phyloP scores from a whole-genome alignment of 1,284 basidiomycete genomes.

The Wolfiporia cocos region DNA sequence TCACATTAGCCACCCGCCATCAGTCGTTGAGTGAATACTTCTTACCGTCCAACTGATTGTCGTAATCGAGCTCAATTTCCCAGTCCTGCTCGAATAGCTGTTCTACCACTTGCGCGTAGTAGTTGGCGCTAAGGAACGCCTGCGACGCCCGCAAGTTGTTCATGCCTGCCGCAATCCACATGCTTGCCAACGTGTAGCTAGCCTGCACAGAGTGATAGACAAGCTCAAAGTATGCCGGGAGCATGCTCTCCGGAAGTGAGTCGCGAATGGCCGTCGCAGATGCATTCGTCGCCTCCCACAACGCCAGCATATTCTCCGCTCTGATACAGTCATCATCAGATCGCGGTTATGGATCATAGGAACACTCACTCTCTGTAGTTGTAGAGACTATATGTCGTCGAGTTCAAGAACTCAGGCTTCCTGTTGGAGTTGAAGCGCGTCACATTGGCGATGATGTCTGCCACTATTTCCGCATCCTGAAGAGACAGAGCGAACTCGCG shows the following conservation, averaged over 20 bases:
- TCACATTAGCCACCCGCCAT: too few species aligned
- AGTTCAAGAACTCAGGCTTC: constrained; percentile 63
- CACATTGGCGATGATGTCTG: constrained; percentile 50
- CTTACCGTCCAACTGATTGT: constrained; percentile 49
- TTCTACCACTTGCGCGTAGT: constrained; percentile 47
- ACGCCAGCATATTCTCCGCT: constrained; percentile 47
- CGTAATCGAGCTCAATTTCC: constrained; percentile 52
- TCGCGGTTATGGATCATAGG: background rate
- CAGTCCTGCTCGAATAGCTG: constrained; percentile 55
- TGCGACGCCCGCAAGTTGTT: constrained; percentile 63
- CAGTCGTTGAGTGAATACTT: too few species aligned
- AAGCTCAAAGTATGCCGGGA: constrained; percentile 63
- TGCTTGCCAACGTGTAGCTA: constrained; percentile 46
- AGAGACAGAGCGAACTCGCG: constrained; percentile 54
- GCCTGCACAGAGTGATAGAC: constrained; percentile 60
- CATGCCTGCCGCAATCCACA: constrained; percentile 52
- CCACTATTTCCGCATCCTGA: constrained; percentile 34
- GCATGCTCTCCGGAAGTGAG: constrained; percentile 34
- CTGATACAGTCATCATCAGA: constrained; percentile 23
- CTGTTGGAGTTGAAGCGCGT: constrained; percentile 56
- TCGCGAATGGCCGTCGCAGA: constrained; percentile 54
- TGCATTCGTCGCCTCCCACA: constrained; percentile 42
- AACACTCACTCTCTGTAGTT: constrained; percentile 63
- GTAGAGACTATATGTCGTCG: constrained; percentile 55
- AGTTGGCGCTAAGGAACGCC: constrained; percentile 55